These are phyloP conservation scores for Eimeria zaria DNA, from an alignment of 169 alveolate species.

Conservation along the genomic window DNA sequence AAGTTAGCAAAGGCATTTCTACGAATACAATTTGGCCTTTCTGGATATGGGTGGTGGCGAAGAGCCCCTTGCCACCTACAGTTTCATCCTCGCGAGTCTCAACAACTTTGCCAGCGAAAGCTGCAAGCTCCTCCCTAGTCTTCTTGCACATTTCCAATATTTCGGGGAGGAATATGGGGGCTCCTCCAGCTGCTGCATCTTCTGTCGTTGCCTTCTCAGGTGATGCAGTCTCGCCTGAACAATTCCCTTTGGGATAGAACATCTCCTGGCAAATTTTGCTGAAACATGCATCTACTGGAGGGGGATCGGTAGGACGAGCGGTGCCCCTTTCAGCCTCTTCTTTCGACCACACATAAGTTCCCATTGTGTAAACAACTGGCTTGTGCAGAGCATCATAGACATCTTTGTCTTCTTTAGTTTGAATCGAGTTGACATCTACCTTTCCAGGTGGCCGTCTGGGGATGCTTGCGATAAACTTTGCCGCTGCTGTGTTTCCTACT, in stretches of 20 bases:
- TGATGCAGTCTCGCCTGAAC: neutral
- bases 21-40: conserved; percentile 71
- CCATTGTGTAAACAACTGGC: conserved; percentile 73
- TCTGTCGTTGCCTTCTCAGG: neutral
- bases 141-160: conserved; percentile 43
- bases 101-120: conserved; percentile 38
- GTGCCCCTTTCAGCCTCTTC: conserved; percentile 69
- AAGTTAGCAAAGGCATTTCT: conserved; percentile 72
- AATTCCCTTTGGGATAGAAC: neutral
- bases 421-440: conserved; percentile 5
- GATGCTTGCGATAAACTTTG: conserved; percentile 68
- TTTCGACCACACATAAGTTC: conserved; percentile 69
- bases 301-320: conserved; percentile 19
- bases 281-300: conserved; percentile 61
- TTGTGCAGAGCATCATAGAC: conserved; percentile 59
- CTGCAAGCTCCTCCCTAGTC: conserved; percentile 21
- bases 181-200: neutral
- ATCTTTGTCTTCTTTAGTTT: conserved; percentile 64
- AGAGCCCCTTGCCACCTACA: conserved; percentile 74
- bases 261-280: conserved; percentile 60
- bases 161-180: conserved; percentile 22
- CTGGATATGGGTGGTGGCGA: neutral
- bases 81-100: conserved; percentile 48
- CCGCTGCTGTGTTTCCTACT: conserved; percentile 54
- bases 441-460: conserved; percentile 52